Percentiles rank a stretch among this genome's conserved stretches.
These are phyloP conservation scores for Gleditsia sinensis DNA, from an alignment of 306 rosid species.

Conservation along the genomic window DNA sequence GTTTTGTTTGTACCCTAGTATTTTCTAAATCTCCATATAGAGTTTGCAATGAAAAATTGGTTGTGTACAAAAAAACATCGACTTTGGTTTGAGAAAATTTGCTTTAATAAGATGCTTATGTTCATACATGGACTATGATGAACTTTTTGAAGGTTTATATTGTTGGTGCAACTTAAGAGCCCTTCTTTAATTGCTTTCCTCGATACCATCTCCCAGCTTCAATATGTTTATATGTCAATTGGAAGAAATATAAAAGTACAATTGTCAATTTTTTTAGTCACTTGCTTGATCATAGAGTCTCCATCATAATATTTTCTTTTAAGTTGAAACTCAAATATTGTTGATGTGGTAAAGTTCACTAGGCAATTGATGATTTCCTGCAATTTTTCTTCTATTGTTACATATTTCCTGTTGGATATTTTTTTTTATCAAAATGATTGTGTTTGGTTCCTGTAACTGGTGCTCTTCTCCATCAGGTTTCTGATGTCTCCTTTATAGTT, in stretches of 20 bases:
- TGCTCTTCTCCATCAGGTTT: neutral
- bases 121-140: neutral
- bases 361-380: conserved; percentile 15
- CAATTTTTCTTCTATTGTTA: neutral
- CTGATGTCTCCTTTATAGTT: conserved; percentile 14
- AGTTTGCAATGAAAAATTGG: neutral
- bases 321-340: neutral
- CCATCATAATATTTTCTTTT: neutral
- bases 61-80: neutral
- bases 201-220: neutral
- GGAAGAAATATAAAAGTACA: no score
- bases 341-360: conserved; percentile 5
- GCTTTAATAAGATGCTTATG: neutral
- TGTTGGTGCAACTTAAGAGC: neutral
- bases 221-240: no score
- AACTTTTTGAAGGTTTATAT: neutral
- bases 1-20: neutral
- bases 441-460: neutral
- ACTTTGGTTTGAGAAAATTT: neutral
- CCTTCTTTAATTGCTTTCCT: neutral
- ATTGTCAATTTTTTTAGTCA: no score
- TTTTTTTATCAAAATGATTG: neutral
- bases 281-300: neutral
- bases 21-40: neutral
- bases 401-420: neutral